Base-by-base conservation (phyloP, 305 asterid genomes). In the Fraxinus greggii region DNA sequence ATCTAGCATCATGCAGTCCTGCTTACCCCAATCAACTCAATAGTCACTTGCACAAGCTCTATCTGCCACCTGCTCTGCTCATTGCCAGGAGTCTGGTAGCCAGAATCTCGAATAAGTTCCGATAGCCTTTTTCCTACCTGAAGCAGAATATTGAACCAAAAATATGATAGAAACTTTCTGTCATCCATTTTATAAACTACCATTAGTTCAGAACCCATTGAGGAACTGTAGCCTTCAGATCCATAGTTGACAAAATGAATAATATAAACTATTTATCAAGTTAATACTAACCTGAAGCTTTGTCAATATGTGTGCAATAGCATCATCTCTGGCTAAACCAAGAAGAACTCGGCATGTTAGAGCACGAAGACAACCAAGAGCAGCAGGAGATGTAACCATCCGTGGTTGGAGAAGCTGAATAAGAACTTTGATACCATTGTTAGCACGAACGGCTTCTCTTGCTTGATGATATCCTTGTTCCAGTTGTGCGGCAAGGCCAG, bases 261-360 rank as follows among this genome's bases (percentile, higher is more conserved):
- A 51, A 54, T 54, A 54, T 54, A 54, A n/a, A 54, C 24, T 54
- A 36, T 70, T 35, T 21, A 59, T 38, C 15, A 79, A 76, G 69
- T 76, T 38, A 67, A 21, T n/a, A 79, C 85, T 28, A 10, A 97
- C 99, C 96, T 97, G 99, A 88, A 97, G 98, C 87, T 93, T 97
- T 40, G 98, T 95, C 83, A 97, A 81, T 88, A 97, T 97, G 77
- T 93, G 99, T 26, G 99, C 98, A 84, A 97, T 97, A 32, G 97
- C 87, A 86, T 97, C 97, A 82, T 97, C 98, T 89, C 98, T 97
- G 38, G 99, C 99, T 87, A 97, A 91, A 80, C 99, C 98, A 86
- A 97, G 98, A 85, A 97, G 94, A 85, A 95, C 99, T 80, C 99
- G 95, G 88, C 98, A 97, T 63, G 99, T 94, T 63, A 97, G 93